Percentiles rank a stretch among this genome's conserved stretches.
phyloP scores from a whole-genome alignment of 23 red algal species.

The Gracilariopsis chorda region DNA sequence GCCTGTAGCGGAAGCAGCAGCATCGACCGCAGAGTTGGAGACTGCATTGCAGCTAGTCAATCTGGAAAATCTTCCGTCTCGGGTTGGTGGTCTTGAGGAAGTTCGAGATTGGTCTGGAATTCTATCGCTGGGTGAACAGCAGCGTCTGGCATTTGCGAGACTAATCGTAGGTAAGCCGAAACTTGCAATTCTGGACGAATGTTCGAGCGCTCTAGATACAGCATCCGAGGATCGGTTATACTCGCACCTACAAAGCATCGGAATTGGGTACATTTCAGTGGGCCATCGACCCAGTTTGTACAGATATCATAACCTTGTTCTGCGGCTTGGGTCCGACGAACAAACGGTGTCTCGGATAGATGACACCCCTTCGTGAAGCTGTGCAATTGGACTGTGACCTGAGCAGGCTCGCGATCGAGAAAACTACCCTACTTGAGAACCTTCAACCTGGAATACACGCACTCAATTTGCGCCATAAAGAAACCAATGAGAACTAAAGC shows the following conservation, averaged over 20 bases:
- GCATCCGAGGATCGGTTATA: slow-evolving; percentile 88
- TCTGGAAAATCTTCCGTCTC: slow-evolving; percentile 37
- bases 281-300: slow-evolving; percentile 81
- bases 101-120: slow-evolving; percentile 80
- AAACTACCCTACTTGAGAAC: no score
- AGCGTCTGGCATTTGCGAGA: slow-evolving; percentile 84
- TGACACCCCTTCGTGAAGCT: neutral
- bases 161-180: slow-evolving; percentile 63
- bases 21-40: slow-evolving; percentile 38
- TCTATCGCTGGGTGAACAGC: slow-evolving; percentile 93
- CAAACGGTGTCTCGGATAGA: slow-evolving; percentile 6
- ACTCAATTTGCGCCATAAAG: no score
- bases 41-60: slow-evolving; percentile 70
- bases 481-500: no score
- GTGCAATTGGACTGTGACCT: no score
- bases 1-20: slow-evolving; percentile 11
- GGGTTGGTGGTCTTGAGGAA: slow-evolving; percentile 71
- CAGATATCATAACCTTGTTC: slow-evolving; percentile 75
- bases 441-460: no score
- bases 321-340: slow-evolving; percentile 34
- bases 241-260: slow-evolving; percentile 40
- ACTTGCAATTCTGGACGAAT: slow-evolving; percentile 89
- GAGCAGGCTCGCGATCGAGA: no score
- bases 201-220: slow-evolving; percentile 82
- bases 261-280: slow-evolving; percentile 68